Base-by-base conservation (phyloP, 2,329 filamentous ascomycete species). In the Lachnellula suecica region DNA sequence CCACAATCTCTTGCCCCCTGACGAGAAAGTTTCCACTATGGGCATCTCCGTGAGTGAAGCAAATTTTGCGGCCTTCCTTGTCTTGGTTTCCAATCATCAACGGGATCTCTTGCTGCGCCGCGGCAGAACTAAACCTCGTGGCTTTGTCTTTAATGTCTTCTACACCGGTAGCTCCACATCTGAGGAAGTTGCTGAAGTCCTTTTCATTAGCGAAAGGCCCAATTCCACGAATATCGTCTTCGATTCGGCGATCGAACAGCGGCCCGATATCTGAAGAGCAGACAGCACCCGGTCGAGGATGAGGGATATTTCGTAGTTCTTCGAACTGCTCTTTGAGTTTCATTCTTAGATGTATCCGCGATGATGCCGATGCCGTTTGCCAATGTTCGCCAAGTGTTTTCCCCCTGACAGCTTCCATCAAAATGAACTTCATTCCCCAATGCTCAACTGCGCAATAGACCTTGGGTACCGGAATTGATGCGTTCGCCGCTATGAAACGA, bases 351-450 rank as follows among this genome's bases (percentile, higher is more conserved):
- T n/a, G n/a, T n/a, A n/a, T n/a, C n/a, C n/a, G n/a, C n/a, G n/a
- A n/a, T n/a, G n/a, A n/a, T n/a, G n/a, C n/a, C n/a, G n/a, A n/a
- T n/a, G n/a, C n/a, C n/a, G n/a, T n/a, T n/a, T n/a, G n/a, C 47
- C 51, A 50, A 41, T 25, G 29, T 9, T n/a, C n/a, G 17, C 56
- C 59, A 51, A 72, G 61, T 1, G 62, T 67, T 1, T 67, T 57
- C 9, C 70, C 70, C 22, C 65, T 54, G 19, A 72, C 68, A 44
- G 61, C 65, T 57, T 70, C 65, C 68, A 72, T 73, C 34, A 70
- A 56, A 31, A 71, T 71, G 34, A 72, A 74, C 0, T 66, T 69
- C 13, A 4, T 24, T 4, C 54, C 63, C 5, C 51, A 51, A 40
- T 44, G 63, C 9, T 49, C 61, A 56, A 72, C 73, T 22, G 69